Evolutionary conservation across 1,139 yeast genomes (phyloP).

Genomic region (Pichia kudriavzevii): DNA sequence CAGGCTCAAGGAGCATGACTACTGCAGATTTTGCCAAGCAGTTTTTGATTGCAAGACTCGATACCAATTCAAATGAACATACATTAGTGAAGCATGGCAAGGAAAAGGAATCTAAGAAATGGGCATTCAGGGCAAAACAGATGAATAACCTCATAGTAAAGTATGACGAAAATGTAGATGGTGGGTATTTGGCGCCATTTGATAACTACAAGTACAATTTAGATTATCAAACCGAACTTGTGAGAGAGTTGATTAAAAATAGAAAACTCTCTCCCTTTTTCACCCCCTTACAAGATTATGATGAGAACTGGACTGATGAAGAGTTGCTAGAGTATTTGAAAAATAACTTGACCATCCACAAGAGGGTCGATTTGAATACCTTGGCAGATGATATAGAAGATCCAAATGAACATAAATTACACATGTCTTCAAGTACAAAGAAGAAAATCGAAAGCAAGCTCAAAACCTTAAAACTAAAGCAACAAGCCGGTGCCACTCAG

Average conservation of each 20-base stretch:
- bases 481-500: conserved; percentile 42
- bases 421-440: conserved; percentile 41
- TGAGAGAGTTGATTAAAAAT: conserved; percentile 54
- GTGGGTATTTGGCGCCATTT: conserved; percentile 78
- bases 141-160: conserved; percentile 50
- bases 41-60: too few species aligned
- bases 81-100: too few species aligned
- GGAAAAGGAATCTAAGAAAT: conserved; percentile 37
- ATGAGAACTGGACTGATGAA: conserved; percentile 65
- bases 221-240: conserved; percentile 68
- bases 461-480: conserved; percentile 39
- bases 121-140: conserved; percentile 44
- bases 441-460: conserved; percentile 52
- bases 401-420: conserved; percentile 49
- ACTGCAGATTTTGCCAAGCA: too few species aligned
- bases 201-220: conserved; percentile 74
- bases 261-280: conserved; percentile 83
- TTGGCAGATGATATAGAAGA: conserved; percentile 53
- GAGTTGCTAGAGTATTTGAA: conserved; percentile 54
- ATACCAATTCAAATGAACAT: too few species aligned
- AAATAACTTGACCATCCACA: conserved; percentile 46
- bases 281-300: conserved; percentile 80
- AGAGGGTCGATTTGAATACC: conserved; percentile 47
- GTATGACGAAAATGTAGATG: conserved; percentile 60
- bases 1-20: conserved; percentile 10